Percentiles rank a stretch among this genome's conserved stretches.
Conservation (phyloP, 306 rosid genomes). For the Trichosanthes truncata region DNA sequence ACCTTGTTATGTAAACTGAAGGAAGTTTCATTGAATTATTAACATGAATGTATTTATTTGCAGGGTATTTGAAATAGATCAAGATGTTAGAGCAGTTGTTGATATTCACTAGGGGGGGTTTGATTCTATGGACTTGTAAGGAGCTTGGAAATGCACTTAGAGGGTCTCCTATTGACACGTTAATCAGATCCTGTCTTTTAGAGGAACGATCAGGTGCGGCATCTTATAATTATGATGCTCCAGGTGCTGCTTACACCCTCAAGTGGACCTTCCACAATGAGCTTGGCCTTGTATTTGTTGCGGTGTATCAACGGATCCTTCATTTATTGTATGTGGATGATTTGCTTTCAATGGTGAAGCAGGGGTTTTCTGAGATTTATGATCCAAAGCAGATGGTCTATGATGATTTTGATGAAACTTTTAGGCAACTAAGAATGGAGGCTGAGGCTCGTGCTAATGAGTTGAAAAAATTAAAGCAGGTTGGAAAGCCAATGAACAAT, state of each 20-base stretch:
- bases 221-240: constrained; percentile 63
- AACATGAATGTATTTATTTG: background rate
- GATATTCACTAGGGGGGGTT: constrained; percentile 86
- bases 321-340: constrained; percentile 81
- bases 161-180: constrained; percentile 85
- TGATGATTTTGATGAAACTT: constrained; percentile 71
- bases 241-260: constrained; percentile 83
- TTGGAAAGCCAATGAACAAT: constrained; percentile 39
- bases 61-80: constrained; percentile 24
- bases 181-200: constrained; percentile 85
- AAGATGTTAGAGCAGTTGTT: constrained; percentile 83
- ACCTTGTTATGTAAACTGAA: background rate
- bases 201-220: constrained; percentile 91
- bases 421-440: constrained; percentile 66
- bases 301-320: constrained; percentile 79
- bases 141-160: constrained; percentile 73
- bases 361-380: constrained; percentile 53
- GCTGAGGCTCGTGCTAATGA: constrained; percentile 89
- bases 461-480: constrained; percentile 56
- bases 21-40: background rate
- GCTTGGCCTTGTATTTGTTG: constrained; percentile 82
- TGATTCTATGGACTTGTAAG: constrained; percentile 89
- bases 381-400: constrained; percentile 48
- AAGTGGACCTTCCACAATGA: constrained; percentile 94
- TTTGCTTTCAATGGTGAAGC: constrained; percentile 66